phyloP scores from a whole-genome alignment of 495 filamentous ascomycete species.

The Aspergillus egyptiacus region DNA sequence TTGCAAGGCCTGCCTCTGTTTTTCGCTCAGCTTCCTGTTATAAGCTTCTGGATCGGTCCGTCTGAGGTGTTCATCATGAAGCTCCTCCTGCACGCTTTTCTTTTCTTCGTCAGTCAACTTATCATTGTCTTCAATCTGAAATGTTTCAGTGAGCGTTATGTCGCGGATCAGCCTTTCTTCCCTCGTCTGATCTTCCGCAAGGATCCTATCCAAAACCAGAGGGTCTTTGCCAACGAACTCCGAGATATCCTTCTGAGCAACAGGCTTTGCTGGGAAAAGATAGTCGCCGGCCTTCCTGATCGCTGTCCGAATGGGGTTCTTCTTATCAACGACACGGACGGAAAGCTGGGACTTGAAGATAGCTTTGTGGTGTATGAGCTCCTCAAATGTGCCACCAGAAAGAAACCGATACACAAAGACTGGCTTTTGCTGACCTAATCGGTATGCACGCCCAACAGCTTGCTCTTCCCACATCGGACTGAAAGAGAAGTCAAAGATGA shows the following conservation, averaged over 20 bases:
- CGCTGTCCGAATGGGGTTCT: slow-evolving; percentile 58
- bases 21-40: slow-evolving; percentile 15
- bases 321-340: slow-evolving; percentile 74
- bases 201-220: slow-evolving; percentile 60
- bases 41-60: slow-evolving; percentile 41
- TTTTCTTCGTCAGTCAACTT: slow-evolving; percentile 51
- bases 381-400: slow-evolving; percentile 73
- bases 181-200: slow-evolving; percentile 30
- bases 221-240: slow-evolving; percentile 57
- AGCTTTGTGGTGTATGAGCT: slow-evolving; percentile 59
- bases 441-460: slow-evolving; percentile 81
- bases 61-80: slow-evolving; percentile 40
- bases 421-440: slow-evolving; percentile 74
- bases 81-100: slow-evolving; percentile 38
- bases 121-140: slow-evolving; percentile 51
- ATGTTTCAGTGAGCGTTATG: slow-evolving; percentile 53
- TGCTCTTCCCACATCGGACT: slow-evolving; percentile 82
- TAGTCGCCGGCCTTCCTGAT: slow-evolving; percentile 44
- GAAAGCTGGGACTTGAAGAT: slow-evolving; percentile 79
- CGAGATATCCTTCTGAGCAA: slow-evolving; percentile 47
- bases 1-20: slow-evolving; percentile 7
- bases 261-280: slow-evolving; percentile 50
- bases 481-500: slow-evolving; percentile 80
- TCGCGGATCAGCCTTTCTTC: slow-evolving; percentile 39
- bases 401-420: slow-evolving; percentile 88